phyloP scores from a whole-genome alignment of 23 red algal genomes.

The Gracilariopsis chorda region DNA sequence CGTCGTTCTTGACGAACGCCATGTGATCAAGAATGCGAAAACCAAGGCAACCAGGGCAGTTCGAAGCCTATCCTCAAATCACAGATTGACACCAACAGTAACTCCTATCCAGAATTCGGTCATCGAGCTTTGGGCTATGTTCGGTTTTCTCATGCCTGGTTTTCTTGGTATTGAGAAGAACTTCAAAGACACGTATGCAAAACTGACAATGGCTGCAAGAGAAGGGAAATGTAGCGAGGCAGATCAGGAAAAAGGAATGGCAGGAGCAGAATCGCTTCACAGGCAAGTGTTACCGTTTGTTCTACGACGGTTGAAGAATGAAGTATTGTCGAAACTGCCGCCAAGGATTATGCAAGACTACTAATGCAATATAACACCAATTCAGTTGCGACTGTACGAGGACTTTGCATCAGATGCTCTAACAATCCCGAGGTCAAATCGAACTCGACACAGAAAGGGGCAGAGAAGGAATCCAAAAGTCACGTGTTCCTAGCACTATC shows the following conservation, averaged over 20 bases:
- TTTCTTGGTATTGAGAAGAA: slow-evolving; percentile 81
- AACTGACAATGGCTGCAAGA: slow-evolving; percentile 80
- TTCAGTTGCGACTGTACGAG: slow-evolving; percentile 89
- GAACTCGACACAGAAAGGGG: background rate
- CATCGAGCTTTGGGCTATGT: slow-evolving; percentile 93
- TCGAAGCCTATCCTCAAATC: slow-evolving; percentile 62
- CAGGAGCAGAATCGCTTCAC: slow-evolving; percentile 81
- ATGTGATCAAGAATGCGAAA: slow-evolving; percentile 94
- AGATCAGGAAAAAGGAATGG: slow-evolving; percentile 73
- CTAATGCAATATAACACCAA: slow-evolving; percentile 69
- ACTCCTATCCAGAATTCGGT: slow-evolving; percentile 99
- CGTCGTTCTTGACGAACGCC: slow-evolving; percentile 91
- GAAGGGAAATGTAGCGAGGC: slow-evolving; percentile 67
- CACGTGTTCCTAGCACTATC: slow-evolving; percentile 73
- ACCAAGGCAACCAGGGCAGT: slow-evolving; percentile 90
- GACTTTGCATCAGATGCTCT: slow-evolving; percentile 56
- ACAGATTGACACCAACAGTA: slow-evolving; percentile 84
- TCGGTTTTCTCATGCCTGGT: slow-evolving; percentile 98
- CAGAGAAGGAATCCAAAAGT: background rate
- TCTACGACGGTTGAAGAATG: slow-evolving; percentile 89
- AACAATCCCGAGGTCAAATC: background rate
- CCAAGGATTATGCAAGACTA: slow-evolving; percentile 99
- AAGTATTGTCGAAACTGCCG: slow-evolving; percentile 90
- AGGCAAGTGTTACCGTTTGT: slow-evolving; percentile 98
- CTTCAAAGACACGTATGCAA: slow-evolving; percentile 85